These are phyloP conservation scores for Bauhinia variegata DNA, from an alignment of 306 rosid species.

Conservation along the genomic window DNA sequence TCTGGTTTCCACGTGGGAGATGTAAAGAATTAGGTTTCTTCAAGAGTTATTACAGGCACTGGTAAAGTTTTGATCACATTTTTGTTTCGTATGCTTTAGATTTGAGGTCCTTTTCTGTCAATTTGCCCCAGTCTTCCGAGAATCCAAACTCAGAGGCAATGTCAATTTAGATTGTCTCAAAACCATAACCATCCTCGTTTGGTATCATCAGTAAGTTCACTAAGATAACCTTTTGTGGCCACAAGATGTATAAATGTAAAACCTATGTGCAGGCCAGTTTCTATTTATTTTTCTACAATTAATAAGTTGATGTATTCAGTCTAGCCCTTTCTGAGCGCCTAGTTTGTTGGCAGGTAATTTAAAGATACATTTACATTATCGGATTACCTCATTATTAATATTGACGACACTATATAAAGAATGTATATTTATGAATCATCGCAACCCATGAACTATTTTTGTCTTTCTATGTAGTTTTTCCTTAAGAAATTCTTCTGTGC, in stretches of 20 bases:
- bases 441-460: background rate
- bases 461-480: constrained; percentile 1
- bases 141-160: background rate
- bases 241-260: background rate
- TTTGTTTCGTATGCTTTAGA: constrained; percentile 5
- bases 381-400: constrained; percentile 14
- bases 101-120: background rate
- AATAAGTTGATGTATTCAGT: background rate
- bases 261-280: background rate
- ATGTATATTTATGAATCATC: background rate
- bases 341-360: background rate
- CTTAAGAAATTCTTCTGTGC: constrained; percentile 32
- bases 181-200: constrained; percentile 18
- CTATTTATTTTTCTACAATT: background rate
- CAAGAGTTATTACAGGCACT: constrained; percentile 62
- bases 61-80: constrained; percentile 48
- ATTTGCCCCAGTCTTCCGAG: background rate
- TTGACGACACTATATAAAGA: background rate
- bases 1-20: constrained; percentile 63
- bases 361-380: constrained; percentile 10
- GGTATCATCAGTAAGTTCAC: background rate
- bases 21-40: constrained; percentile 47
- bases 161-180: constrained; percentile 7
- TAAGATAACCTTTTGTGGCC: constrained; percentile 11
- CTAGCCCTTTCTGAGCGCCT: background rate